Evolutionary conservation across 2,329 filamentous ascomycete genomes (phyloP).

Genomic region (Fusarium tjaetaba): DNA sequence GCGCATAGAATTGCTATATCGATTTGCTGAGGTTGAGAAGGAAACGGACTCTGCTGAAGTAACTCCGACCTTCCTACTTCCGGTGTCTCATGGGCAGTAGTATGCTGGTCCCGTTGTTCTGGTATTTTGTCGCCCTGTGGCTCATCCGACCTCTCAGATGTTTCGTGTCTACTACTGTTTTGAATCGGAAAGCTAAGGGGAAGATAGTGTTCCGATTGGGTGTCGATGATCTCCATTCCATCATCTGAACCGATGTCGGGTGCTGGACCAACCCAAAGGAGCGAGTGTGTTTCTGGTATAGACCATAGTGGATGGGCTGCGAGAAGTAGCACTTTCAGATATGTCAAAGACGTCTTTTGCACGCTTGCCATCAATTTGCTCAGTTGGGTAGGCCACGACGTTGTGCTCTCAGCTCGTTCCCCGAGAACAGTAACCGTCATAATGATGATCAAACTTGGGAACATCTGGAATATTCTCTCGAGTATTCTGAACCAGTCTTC

Average conservation of each 20-base stretch:
- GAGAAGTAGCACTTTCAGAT: accelerated
- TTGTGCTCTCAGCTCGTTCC: not conserved
- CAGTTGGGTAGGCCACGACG: accelerated
- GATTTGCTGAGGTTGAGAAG: accelerated
- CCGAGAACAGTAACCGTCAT: not conserved
- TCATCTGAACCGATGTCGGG: not conserved
- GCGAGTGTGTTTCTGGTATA: accelerated
- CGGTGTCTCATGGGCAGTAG: accelerated
- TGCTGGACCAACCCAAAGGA: not conserved
- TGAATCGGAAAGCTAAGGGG: not conserved
- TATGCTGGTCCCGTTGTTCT: not conserved
- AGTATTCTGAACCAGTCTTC: not conserved
- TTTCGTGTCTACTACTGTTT: accelerated
- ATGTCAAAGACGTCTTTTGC: accelerated
- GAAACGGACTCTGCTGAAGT: accelerated
- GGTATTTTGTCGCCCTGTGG: accelerated
- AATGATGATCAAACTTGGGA: not conserved
- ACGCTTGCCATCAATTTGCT: accelerated
- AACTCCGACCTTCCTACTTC: accelerated
- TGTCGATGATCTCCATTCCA: accelerated
- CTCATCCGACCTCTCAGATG: accelerated
- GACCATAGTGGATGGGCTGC: not conserved
- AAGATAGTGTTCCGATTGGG: accelerated
- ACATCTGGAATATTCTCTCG: not conserved
- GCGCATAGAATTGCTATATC: not conserved